Evolutionary conservation across 768 basidiomycete genomes (phyloP), one percentile per base, ranked within the genome.

Genomic region (Arthromyces matolae): DNA sequence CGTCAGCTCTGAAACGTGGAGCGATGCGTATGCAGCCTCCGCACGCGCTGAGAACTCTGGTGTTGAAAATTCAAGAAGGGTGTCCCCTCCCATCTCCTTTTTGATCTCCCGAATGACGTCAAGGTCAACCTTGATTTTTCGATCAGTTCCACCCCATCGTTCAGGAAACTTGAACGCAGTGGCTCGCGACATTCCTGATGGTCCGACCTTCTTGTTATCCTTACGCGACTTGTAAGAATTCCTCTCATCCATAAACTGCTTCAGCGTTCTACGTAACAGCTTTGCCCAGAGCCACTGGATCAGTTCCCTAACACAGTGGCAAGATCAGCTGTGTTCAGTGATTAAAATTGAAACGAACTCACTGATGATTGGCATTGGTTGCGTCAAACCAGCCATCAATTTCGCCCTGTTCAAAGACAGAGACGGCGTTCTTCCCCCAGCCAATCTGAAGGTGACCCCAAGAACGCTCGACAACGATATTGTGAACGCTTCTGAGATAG

Each of bases 381-480:
- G 16, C 28, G 12, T 47, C 40, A n/a, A 39, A 47, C 4, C 20
- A 8, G 10, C n/a, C n/a, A 10, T 47, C 36, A 3, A 27, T 37
- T 4, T 22, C 38, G 29, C 51, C 55, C 25, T 51, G 29, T 18
- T 55, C 39, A 45, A 56, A 56, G 9, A 50, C 14, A 22, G 47
- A 32, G 9, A 58, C 46, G 33, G 50, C 50, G 44, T 60, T 60
- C 10, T 56, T 47, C n/a, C 50, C 59, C 32, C 45, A 57, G 22
- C 58, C 47, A 5, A 58, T 23, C 5, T 36, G 47, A 7, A 62
- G 36, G 13, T 40, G 18, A n/a, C 58, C 51, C 61, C 61, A 61
- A 20, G 51, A 55, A 12, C 52, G 41, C 36, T 61, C 56, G 22
- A 57, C 49, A 8, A 42, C 16, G 19, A 61, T 61, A 37, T 61